Base-by-base conservation (phyloP, 1,139 yeast species). In the Hansenula lynferdii region DNA sequence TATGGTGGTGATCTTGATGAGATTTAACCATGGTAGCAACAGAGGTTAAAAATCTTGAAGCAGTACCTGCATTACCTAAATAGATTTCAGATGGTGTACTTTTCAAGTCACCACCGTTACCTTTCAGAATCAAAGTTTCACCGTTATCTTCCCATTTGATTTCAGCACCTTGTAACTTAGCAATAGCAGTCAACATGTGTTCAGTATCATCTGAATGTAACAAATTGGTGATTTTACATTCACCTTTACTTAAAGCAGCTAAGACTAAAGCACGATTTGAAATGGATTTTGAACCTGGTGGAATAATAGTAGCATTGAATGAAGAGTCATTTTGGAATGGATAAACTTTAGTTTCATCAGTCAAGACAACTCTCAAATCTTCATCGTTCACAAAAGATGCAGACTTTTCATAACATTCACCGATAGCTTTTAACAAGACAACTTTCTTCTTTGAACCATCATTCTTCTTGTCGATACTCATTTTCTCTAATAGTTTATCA, bases 21-120 rank as follows among this genome's bases (percentile, higher is more conserved):
- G 78, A 58, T 39, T 71, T 66, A 7, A 86, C 96, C 41, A 92
- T 69, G 17, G 96, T 75, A 12, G 96, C 96, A 27, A 92, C 90
- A 2, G 96, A 78, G 4, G 97, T 86, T 54, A 92, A 72, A 61
- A 92, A 94, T 54, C 99, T 76, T 8, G 97, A 86, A 6, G 98
- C 97, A 34, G 99, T 92, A 50, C 99, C 99, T 1, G 99, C 98
- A 58, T 92, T 92, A 42, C 98, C 98, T 45, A 92, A 73, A 61
- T 87, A 92, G 40, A 94, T 69, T 48, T 80, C 85, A 28, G 70
- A 67, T 19, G 71, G 69, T 38, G 67, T 64, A 29, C 85, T 76
- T 4, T 85, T 76, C 34, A 70, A 53, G 25, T 72, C 62, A 36
- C 97, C 97, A 40, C 96, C 96, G 48, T 83, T 84, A 37, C 98